Evolutionary conservation across 1,284 basidiomycete genomes (phyloP), one percentile per base, ranked within the genome.

Genomic region (Apiotrichum gracile): DNA sequence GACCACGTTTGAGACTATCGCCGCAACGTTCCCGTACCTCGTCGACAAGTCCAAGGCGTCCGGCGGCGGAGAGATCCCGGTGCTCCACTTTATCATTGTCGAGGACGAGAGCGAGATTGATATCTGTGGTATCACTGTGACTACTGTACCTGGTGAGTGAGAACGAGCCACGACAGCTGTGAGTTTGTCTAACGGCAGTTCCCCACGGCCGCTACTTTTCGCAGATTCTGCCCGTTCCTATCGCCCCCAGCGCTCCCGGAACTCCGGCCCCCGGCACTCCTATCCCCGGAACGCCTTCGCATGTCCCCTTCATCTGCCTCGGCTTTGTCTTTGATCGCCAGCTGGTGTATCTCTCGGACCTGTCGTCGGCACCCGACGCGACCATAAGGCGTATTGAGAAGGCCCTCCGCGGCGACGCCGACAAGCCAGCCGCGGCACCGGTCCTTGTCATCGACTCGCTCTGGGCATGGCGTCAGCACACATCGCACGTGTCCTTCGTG

Each of bases 21-120:
- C 66, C 1, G 53, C 58, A 34, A 61, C 67, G 7, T 76, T 72
- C 57, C 76, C 75, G 0, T 76, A 76, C 51, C 67, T 76, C 47
- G 70, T 76, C 4, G 75, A 76, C 55, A 64, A 64, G 52, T 65
- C 61, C 22, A 65, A 73, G 55, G 75, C 74, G 1, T 73, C 68
- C 31, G 76, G 76, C n/a, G 76, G 76, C 14, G 75, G 75, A 9
- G 74, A 76, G 52, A 67, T 77, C 60, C 70, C 70, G 1, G 54
- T 60, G 17, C 54, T 76, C 33, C 49, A 57, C 26, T 74, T 63
- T 55, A 58, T 63, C 27, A 57, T 70, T 24, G 66, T 75, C 35
- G 64, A 69, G 19, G 67, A 76, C 42, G 63, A 70, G 31, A 51
- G 49, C 21, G 63, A 64, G 37, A 65, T 73, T 35, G 63, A 68